Evolutionary conservation across 768 basidiomycete genomes (phyloP).

Genomic region (Coprinellus aureogranulatus): DNA sequence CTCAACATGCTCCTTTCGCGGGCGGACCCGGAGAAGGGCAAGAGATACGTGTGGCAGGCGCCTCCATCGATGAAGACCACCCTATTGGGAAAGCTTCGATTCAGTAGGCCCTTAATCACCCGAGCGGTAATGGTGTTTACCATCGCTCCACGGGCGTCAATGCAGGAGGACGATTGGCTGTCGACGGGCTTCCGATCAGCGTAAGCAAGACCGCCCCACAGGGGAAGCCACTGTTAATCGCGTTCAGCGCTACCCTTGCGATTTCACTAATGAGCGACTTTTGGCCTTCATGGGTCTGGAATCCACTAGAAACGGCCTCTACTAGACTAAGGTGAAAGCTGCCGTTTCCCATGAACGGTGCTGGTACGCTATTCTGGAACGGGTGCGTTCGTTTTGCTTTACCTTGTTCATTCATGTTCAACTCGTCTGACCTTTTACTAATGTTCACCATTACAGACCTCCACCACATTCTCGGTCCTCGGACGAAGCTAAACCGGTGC

Average conservation of each 20-base stretch:
- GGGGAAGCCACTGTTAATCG: neutral
- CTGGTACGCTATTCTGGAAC: constrained; percentile 6
- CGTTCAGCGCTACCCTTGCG: neutral
- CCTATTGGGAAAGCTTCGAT: neutral
- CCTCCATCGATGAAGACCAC: neutral
- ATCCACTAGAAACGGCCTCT: neutral
- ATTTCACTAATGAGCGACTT: constrained; percentile 4
- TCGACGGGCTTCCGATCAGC: neutral
- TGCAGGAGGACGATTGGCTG: neutral
- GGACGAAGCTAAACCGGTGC: neutral
- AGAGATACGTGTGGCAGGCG: neutral
- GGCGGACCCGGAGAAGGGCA: neutral
- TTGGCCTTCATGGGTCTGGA: constrained; percentile 2
- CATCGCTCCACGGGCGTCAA: neutral
- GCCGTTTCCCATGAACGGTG: constrained; percentile 7
- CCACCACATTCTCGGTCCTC: neutral
- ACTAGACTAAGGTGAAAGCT: constrained; percentile 1
- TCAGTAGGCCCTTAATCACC: neutral
- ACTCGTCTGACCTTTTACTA: too few relatives aligned
- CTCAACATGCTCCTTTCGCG: constrained; percentile 1
- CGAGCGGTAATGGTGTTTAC: neutral
- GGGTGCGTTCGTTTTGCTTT: neutral
- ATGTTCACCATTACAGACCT: neutral
- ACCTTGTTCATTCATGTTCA: neutral
- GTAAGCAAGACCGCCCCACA: neutral